Conservation (phyloP, 2,329 filamentous ascomycete species). For the Zarea fungicola region DNA sequence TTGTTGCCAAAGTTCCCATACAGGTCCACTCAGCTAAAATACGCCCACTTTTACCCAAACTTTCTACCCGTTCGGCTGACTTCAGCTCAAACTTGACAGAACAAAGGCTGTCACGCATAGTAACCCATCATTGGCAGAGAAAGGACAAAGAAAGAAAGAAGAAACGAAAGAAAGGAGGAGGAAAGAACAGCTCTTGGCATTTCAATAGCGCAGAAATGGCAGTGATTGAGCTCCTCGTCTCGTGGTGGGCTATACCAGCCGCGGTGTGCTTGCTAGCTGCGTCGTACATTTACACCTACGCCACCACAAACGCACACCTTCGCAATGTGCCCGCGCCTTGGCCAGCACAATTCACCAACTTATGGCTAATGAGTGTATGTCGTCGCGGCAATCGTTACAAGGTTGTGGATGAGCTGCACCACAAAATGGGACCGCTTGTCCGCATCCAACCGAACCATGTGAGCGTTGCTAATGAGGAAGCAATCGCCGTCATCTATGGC, state of each 20-base stretch:
- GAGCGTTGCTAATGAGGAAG: constrained; percentile 73
- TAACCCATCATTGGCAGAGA: too few species aligned
- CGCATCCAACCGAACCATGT: constrained; percentile 81
- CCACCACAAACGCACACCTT: constrained; percentile 48
- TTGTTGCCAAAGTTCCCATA: background rate
- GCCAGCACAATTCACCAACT: constrained; percentile 61
- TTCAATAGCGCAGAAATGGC: constrained; percentile 20
- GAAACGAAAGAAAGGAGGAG: too few species aligned
- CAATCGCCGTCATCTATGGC: constrained; percentile 72
- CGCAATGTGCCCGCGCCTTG: constrained; percentile 58
- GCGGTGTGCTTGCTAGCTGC: constrained; percentile 44
- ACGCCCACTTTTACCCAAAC: background rate
- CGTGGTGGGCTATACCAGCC: constrained; percentile 42
- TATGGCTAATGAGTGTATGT: constrained; percentile 69
- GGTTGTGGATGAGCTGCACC: constrained; percentile 66
- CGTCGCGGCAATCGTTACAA: constrained; percentile 61
- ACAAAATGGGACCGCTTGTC: constrained; percentile 72
- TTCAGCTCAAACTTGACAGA: too few species aligned
- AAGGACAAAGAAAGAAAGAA: too few species aligned
- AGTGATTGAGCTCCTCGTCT: constrained; percentile 26
- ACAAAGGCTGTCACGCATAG: too few species aligned
- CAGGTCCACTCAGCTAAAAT: constrained; percentile 1
- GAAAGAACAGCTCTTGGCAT: background rate
- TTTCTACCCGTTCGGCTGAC: background rate
- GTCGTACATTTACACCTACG: constrained; percentile 56